A percentile compares a stretch with the other conserved stretches of the same genome.
Evolutionary conservation across 495 filamentous ascomycete genomes (phyloP).

Genomic region (Daldinia bambusicola): DNA sequence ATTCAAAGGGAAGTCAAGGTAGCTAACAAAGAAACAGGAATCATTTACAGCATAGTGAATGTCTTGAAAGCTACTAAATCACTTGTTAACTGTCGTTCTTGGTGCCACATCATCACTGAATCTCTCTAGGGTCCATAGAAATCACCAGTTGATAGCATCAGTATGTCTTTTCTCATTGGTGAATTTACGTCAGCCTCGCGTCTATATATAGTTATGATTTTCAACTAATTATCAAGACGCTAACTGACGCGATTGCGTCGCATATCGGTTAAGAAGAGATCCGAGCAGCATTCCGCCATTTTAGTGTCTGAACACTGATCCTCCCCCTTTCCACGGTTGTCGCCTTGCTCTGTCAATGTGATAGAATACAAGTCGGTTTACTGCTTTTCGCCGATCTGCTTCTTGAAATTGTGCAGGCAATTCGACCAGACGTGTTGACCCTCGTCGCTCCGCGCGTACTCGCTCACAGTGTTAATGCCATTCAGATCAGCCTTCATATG

Average conservation of each 20-base stretch:
- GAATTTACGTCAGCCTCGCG: neutral
- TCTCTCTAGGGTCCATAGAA: neutral
- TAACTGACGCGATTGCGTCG: neutral
- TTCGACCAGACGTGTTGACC: constrained; percentile 58
- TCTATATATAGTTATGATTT: neutral
- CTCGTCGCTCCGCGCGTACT: constrained; percentile 56
- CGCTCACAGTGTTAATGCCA: constrained; percentile 60
- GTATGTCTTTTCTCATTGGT: neutral
- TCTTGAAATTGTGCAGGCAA: constrained; percentile 59
- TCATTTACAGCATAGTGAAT: neutral
- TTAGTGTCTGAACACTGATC: neutral
- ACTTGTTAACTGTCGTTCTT: neutral
- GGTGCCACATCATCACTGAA: neutral
- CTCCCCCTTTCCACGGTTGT: neutral
- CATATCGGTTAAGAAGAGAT: neutral
- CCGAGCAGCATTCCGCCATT: neutral
- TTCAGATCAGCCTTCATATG: constrained; percentile 75
- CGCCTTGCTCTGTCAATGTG: neutral
- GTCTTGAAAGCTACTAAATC: neutral
- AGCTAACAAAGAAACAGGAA: neutral
- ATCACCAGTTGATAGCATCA: neutral
- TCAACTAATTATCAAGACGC: neutral
- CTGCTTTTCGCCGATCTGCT: constrained; percentile 56
- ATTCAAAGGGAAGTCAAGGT: neutral
- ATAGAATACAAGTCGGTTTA: neutral